phyloP scores from a whole-genome alignment of 2,329 filamentous ascomycete species.

The Thermochaetoides dissita region DNA sequence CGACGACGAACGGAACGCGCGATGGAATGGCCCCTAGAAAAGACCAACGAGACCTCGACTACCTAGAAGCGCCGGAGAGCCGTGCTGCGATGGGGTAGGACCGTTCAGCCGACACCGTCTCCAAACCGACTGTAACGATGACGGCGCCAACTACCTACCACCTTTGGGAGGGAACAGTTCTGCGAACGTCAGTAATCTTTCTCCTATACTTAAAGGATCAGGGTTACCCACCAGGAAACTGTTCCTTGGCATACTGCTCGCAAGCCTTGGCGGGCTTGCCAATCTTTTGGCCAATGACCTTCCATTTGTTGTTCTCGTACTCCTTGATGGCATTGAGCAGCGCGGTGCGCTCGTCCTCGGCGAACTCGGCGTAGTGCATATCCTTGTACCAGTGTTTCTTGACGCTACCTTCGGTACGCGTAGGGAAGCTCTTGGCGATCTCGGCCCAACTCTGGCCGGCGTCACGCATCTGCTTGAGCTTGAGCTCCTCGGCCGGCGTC shows the following conservation, averaged over 20 bases:
- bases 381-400: constrained; percentile 99
- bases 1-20: too few species aligned
- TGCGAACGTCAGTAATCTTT: constrained; percentile 4
- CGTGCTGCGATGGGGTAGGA: too few species aligned
- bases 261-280: constrained; percentile 86
- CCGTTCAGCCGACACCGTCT: too few species aligned
- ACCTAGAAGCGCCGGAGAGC: too few species aligned
- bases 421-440: constrained; percentile 95
- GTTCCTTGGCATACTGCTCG: constrained; percentile 85
- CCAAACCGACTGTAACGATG: too few species aligned
- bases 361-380: constrained; percentile 99
- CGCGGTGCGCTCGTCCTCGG: constrained; percentile 70
- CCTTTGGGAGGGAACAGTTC: constrained; percentile 11
- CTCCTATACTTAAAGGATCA: background rate
- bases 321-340: constrained; percentile 92
- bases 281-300: constrained; percentile 89
- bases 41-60: too few species aligned
- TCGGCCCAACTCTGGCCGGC: constrained; percentile 91
- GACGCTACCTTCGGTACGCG: constrained; percentile 87
- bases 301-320: constrained; percentile 98
- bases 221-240: constrained; percentile 47
- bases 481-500: constrained; percentile 86
- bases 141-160: constrained; percentile 1
- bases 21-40: too few species aligned
- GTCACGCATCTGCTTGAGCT: constrained; percentile 88